Evolutionary conservation across 1,139 yeast genomes (phyloP).

Genomic region (Geotrichum reessii): DNA sequence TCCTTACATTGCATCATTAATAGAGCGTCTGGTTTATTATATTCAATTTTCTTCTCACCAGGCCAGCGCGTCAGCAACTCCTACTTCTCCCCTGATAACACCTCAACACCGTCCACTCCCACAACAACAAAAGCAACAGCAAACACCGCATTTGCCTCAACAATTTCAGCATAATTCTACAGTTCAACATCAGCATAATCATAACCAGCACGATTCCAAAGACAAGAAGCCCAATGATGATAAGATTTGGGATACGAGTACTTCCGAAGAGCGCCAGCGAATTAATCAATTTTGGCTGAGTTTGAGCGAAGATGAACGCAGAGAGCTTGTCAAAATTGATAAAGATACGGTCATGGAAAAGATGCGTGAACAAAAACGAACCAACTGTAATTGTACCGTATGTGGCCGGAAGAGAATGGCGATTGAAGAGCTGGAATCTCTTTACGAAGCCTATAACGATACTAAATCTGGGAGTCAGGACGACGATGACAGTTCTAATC

Average conservation of each 20-base stretch:
- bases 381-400: conserved; percentile 63
- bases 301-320: conserved; percentile 54
- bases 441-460: conserved; percentile 53
- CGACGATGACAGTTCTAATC: conserved; percentile 8
- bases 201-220: conserved; percentile 16
- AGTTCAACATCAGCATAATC: conserved; percentile 12
- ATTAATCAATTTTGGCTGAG: conserved; percentile 67
- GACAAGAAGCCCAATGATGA: conserved; percentile 24
- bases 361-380: conserved; percentile 54
- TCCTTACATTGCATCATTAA: conserved; percentile 14
- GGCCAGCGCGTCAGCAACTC: conserved; percentile 7
- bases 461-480: conserved; percentile 14
- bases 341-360: conserved; percentile 63
- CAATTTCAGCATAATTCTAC: background rate
- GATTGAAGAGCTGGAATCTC: conserved; percentile 68
- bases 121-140: conserved; percentile 4
- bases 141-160: conserved; percentile 11
- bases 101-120: conserved; percentile 5
- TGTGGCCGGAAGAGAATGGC: conserved; percentile 75
- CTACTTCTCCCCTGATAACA: conserved; percentile 3
- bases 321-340: conserved; percentile 59
- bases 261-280: conserved; percentile 54
- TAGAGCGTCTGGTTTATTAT: conserved; percentile 12
- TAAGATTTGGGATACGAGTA: conserved; percentile 54
- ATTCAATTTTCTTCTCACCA: conserved; percentile 11